phyloP scores from a whole-genome alignment of 495 filamentous ascomycete genomes.

The Penicillium fimorum region DNA sequence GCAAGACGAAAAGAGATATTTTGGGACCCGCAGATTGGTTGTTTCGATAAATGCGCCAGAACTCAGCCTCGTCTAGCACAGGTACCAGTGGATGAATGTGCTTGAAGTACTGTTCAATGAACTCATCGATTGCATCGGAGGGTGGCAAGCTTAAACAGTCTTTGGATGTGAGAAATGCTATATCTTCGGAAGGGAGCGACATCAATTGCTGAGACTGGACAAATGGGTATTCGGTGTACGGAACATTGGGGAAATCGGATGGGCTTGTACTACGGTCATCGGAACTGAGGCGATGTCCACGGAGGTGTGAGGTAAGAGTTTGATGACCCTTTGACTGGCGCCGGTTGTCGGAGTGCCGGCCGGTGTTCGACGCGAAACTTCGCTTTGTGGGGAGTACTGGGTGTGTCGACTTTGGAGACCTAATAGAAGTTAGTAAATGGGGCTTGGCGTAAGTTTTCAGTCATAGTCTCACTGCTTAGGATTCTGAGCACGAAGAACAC shows the following conservation, averaged over 20 bases:
- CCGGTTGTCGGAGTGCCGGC: not conserved
- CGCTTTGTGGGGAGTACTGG: not conserved
- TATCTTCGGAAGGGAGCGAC: conserved; percentile 42
- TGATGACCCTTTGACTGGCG: not conserved
- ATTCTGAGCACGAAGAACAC: conserved; percentile 30
- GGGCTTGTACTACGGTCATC: not conserved
- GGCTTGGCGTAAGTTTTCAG: conserved; percentile 4
- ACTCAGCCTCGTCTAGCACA: conserved; percentile 46
- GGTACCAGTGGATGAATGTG: conserved; percentile 48
- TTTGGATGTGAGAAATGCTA: conserved; percentile 42
- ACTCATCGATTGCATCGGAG: conserved; percentile 38
- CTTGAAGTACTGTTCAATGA: conserved; percentile 48
- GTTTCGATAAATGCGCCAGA: conserved; percentile 43
- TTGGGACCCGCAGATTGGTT: conserved; percentile 14
- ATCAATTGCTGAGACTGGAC: conserved; percentile 33
- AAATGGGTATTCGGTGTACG: conserved; percentile 36
- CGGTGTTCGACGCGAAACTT: not conserved
- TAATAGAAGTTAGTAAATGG: not conserved
- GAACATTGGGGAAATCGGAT: not conserved
- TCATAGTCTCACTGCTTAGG: conserved; percentile 29
- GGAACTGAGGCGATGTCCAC: not conserved
- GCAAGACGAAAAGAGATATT: conserved; percentile 49
- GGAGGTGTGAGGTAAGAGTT: not conserved
- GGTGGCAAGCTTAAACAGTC: conserved; percentile 45
- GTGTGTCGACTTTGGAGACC: not conserved